Conservation (phyloP, 192 early-diverging fungal genomes). For the Martensiomyces pterosporus region DNA sequence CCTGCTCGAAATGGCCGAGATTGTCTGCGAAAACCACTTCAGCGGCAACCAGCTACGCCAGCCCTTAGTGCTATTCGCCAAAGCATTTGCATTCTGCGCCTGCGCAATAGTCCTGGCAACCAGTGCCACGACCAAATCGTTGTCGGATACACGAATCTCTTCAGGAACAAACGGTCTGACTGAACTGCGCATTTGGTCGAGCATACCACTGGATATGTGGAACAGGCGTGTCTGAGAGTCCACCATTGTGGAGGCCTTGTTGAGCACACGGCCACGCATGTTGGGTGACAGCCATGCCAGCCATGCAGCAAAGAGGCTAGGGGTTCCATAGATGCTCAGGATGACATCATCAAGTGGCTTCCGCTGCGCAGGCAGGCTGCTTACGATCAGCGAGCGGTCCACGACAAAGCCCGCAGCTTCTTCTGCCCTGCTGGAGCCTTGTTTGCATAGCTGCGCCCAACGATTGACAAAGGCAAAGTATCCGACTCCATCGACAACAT, state of each 20-base stretch:
- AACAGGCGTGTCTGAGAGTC: not conserved
- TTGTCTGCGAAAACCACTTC: no score
- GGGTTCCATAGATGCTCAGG: not conserved
- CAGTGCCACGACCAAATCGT: slow-evolving; percentile 20
- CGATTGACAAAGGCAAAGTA: slow-evolving; percentile 35
- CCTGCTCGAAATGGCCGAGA: no score
- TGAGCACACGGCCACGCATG: not conserved
- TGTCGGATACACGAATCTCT: no score
- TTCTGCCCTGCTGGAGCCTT: not conserved
- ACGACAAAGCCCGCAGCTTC: not conserved
- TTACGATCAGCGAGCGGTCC: not conserved
- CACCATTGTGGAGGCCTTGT: not conserved
- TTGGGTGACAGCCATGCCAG: not conserved
- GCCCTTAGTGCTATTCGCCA: no score
- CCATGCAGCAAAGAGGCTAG: not conserved
- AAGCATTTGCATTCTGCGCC: no score
- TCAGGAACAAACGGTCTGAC: no score
- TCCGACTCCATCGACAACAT: slow-evolving; percentile 36
- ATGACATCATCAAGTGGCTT: not conserved
- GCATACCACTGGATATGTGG: no score
- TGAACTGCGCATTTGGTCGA: no score
- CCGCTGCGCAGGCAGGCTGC: not conserved
- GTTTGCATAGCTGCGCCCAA: slow-evolving; percentile 25
- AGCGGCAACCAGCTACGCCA: no score
- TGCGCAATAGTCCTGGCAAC: slow-evolving; percentile 14